Conservation (phyloP, 306 rosid species). For the Ziziphus jujuba region DNA sequence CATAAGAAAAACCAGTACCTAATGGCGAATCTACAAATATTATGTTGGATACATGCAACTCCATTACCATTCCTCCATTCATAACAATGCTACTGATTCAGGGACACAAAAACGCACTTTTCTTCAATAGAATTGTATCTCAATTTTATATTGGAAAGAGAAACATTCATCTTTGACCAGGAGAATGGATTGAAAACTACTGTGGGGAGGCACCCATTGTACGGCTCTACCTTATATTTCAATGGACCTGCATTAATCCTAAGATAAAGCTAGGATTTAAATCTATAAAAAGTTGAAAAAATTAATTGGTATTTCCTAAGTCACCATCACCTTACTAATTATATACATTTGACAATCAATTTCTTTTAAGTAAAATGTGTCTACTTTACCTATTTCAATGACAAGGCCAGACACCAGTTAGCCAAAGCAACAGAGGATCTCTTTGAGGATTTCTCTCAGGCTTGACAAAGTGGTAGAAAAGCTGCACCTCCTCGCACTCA, state of each 20-base stretch:
- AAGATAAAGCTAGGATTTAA: not conserved
- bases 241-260: slow-evolving; percentile 64
- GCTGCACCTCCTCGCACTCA: slow-evolving; percentile 51
- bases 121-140: too few species aligned
- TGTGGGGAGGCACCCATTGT: slow-evolving; percentile 53
- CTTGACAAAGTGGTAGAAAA: slow-evolving; percentile 60
- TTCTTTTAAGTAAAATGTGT: too few species aligned
- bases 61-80: too few species aligned
- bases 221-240: slow-evolving; percentile 34
- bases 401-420: slow-evolving; percentile 58
- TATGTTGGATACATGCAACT: slow-evolving; percentile 45
- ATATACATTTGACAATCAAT: too few species aligned
- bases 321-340: too few species aligned
- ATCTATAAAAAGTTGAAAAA: not conserved
- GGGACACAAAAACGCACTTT: too few species aligned
- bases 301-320: slow-evolving; percentile 44
- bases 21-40: slow-evolving; percentile 65
- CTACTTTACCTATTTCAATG: slow-evolving; percentile 50
- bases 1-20: slow-evolving; percentile 68
- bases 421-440: slow-evolving; percentile 73
- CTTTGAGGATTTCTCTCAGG: slow-evolving; percentile 53
- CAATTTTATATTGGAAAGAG: too few species aligned
- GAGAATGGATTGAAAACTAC: slow-evolving; percentile 44
- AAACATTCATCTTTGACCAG: slow-evolving; percentile 68
- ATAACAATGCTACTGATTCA: too few species aligned